Base-by-base conservation (phyloP, 495 filamentous ascomycete genomes). In the Thermothielavioides terrestris region DNA sequence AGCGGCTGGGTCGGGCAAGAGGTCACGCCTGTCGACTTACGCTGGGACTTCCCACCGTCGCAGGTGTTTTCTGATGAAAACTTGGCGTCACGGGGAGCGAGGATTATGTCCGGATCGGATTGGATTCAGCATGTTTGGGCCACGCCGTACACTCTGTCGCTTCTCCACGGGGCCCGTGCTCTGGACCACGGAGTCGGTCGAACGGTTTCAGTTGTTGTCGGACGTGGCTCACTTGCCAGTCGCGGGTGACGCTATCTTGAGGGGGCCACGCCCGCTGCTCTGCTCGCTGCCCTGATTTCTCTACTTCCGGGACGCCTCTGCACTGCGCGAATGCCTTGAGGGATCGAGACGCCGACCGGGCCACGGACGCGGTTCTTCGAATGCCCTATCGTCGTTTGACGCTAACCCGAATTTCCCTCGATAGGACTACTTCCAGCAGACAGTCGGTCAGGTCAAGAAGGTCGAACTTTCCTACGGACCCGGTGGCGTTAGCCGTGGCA, bases 391-490 rank as follows among this genome's bases (percentile, higher is more conserved):
- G 35, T 50, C 51, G 26, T 50, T 56, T 55, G 56, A 64, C 59
- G 65, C 65, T 68, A 68, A 69, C 65, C 58, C 54, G 47, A 35
- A 57, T 36, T 47, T 46, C 62, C 60, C 59, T 64, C 54, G 66
- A 72, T 91, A 98, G 92, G 92, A 97, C 73, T 98, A 95, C 69
- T 95, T 98, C 71, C 66, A 73, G 61, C 85, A 87, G 65, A 83
- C 86, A 60, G 78, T 94, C 71, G 94, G 91, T 37, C 83, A 86
- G 42, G 84, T 96, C 68, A 95, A 89, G 77, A 80, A 77, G 68
- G 86, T 86, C 41, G 80, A 86, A 62, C 76, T 98, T 59, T 88
- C 86, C 27, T 97, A 97, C 68, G 91, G 90, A 60, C 86, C 90
- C 36, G 88, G 88, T 61, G 90, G 92, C 42, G 77, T 77, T 26